Base-by-base conservation (phyloP, 495 filamentous ascomycete species). In the Penicillium simplicissimum region DNA sequence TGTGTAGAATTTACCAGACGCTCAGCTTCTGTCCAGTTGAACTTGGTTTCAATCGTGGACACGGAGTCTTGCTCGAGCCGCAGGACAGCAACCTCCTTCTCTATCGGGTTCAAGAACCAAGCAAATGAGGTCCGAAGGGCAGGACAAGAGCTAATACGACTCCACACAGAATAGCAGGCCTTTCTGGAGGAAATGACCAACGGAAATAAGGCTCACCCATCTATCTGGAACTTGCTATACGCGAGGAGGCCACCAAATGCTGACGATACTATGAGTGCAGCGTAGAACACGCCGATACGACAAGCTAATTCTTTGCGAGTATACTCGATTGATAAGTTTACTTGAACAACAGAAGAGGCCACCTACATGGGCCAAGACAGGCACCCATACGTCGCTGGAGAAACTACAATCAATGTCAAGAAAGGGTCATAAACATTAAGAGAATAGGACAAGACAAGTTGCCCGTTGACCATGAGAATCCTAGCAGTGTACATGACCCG, bases 401-500 rank as follows among this genome's bases (percentile, higher is more conserved):
- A 7, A 31, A 31, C 28, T 31, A 31, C 28, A 31, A 31, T 31
- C 2, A 31, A 31, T 4, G 28, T 31, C 28, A 25, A 8, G 19
- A 38, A 31, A 36, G 10, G 11, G 48, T 33, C 15, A 48, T 33
- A 40, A 43, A 58, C 28, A 31, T 47, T 23, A 55, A 37, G 19
- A 43, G 57, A 55, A 17, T 42, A 14, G 38, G 38, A 62, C 53
- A 67, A 56, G 19, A 57, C 21, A 56, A 47, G 31, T 25, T 23
- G 28, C 14, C 43, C 49, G 49, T 56, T 33, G 43, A 57, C 51
- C 60, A 61, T 56, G 36, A 52, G 19, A 38, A 10, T 49, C 28
- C 34, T 31, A 42, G 10, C 36, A 45, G 37, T 48, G 51, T 58
- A 60, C 59, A 61, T 62, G 36, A 54, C 35, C 55, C 54, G 53